phyloP scores from a whole-genome alignment of 306 rosid genomes.

The Trifolium subterraneum region DNA sequence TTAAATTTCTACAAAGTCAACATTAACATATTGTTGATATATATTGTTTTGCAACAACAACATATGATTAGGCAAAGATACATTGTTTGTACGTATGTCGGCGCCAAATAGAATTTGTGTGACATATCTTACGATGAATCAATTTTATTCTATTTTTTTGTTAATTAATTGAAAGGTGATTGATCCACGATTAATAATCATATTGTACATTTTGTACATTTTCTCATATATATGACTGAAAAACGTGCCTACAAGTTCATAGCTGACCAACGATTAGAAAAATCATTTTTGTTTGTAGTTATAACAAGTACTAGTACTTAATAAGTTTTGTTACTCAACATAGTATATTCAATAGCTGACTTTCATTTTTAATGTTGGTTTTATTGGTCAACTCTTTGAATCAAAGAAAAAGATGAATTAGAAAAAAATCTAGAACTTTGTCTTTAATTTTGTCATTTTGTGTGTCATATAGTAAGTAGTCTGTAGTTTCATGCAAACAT shows the following conservation, averaged over 20 bases:
- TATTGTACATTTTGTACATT: not conserved
- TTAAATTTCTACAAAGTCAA: slow-evolving; percentile 37
- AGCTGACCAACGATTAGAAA: not conserved
- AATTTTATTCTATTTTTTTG: not conserved
- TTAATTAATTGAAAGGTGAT: not conserved
- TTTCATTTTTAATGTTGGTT: slow-evolving; percentile 34
- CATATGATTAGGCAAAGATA: slow-evolving; percentile 14
- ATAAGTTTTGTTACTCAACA: slow-evolving; percentile 7
- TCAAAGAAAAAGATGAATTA: not conserved
- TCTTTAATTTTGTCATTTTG: no score
- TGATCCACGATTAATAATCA: slow-evolving; percentile 15
- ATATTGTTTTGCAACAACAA: not conserved
- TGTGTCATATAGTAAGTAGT: no score
- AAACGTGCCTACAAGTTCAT: slow-evolving; percentile 48
- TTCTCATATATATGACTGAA: slow-evolving; percentile 2
- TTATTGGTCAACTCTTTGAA: slow-evolving; percentile 9
- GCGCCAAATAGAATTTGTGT: slow-evolving; percentile 13
- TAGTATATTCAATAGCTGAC: slow-evolving; percentile 28
- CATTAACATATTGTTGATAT: slow-evolving; percentile 22
- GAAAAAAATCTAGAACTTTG: not conserved
- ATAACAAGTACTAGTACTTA: not conserved
- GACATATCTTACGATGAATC: not conserved
- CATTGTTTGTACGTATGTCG: not conserved
- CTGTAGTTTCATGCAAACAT: no score
- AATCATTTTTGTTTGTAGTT: slow-evolving; percentile 13